Percentiles rank a stretch among this genome's conserved stretches.
Conservation (phyloP, 73 alveolate genomes). For the Tetrahymena borealis region DNA sequence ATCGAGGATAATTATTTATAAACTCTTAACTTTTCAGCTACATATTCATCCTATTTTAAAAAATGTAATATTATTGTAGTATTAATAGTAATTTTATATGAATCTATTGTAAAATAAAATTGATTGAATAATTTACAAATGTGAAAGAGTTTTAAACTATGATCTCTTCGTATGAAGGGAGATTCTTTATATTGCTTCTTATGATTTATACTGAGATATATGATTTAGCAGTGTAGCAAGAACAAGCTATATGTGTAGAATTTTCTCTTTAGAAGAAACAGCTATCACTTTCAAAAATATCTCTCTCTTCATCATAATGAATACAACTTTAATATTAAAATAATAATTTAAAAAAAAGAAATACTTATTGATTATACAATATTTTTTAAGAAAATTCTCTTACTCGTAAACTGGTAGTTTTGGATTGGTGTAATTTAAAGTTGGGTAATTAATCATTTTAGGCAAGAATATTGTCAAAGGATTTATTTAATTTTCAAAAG, state of each 20-base stretch:
- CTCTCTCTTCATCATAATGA: not conserved
- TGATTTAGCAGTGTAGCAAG: not conserved
- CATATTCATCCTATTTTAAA: not conserved
- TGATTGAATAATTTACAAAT: not conserved
- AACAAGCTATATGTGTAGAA: not conserved
- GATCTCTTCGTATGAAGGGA: not conserved
- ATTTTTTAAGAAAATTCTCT: not conserved
- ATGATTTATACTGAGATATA: not conserved
- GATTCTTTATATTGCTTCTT: not conserved
- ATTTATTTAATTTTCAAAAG: not conserved
- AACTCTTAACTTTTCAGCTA: not conserved
- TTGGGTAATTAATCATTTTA: not conserved
- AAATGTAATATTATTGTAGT: not conserved
- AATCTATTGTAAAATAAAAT: too few relatives aligned
- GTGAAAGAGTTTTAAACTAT: not conserved
- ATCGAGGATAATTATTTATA: not conserved
- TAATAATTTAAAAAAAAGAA: not conserved
- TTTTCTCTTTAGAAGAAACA: not conserved
- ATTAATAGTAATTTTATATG: not conserved
- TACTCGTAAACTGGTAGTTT: not conserved
- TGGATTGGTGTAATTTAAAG: not conserved
- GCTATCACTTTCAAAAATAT: not conserved
- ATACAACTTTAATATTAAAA: not conserved
- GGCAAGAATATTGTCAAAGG: not conserved
- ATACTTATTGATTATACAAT: too few relatives aligned